Conservation (phyloP, 176 grass and related monocot species). For the Thalia dealbata region DNA sequence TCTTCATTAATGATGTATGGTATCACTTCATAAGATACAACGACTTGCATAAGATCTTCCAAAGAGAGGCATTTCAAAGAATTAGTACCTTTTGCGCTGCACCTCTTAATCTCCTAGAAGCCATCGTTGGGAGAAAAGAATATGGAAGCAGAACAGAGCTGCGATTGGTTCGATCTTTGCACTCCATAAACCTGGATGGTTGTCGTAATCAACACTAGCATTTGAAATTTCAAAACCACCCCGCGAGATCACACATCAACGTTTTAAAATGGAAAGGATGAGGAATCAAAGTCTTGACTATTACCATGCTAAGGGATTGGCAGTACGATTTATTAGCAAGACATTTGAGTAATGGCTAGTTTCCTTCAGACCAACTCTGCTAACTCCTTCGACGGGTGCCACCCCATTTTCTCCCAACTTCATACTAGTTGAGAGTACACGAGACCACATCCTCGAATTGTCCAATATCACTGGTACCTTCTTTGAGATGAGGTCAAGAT, state of each 20-base stretch:
- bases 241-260: not conserved
- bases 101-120: conserved; percentile 57
- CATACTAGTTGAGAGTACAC: conserved; percentile 61
- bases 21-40: not conserved
- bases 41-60: not conserved
- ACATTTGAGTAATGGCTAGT: conserved; percentile 55
- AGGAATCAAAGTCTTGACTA: conserved; percentile 9
- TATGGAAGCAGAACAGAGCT: conserved; percentile 78
- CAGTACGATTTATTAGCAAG: conserved; percentile 83
- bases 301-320: conserved; percentile 88
- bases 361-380: conserved; percentile 59
- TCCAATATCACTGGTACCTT: conserved; percentile 71
- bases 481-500: conserved; percentile 71
- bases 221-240: conserved; percentile 22
- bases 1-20: not conserved
- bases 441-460: conserved; percentile 57
- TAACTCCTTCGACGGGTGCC: conserved; percentile 54
- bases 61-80: conserved; percentile 20
- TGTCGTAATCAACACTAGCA: conserved; percentile 47
- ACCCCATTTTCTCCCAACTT: conserved; percentile 56
- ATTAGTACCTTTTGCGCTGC: conserved; percentile 50
- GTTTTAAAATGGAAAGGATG: not conserved
- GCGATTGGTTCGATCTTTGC: conserved; percentile 70
- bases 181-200: conserved; percentile 97
- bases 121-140: conserved; percentile 73